Evolutionary conservation across 2,329 filamentous ascomycete genomes (phyloP), one percentile per base, ranked within the genome.

Genomic region (Fusarium oxysporum): DNA sequence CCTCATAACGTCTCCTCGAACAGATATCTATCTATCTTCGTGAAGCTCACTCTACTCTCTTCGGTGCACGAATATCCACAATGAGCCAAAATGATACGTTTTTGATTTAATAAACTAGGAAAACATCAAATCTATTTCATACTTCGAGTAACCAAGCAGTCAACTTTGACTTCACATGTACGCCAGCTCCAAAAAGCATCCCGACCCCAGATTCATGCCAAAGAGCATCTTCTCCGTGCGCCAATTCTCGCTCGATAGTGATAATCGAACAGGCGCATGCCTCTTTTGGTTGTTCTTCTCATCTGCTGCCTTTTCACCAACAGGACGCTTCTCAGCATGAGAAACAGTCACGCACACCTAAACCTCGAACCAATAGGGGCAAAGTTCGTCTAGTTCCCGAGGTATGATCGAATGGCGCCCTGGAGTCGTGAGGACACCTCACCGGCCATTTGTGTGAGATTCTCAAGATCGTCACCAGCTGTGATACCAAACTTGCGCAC

Each of bases 401-500:
- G 84, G 80, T 92, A 92, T 76, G 85, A 87, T 73, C 90, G 86
- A 76, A 92, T 90, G 53, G 90, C 87, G 79, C 93, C 94, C 85
- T 98, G 95, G 79, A 98, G 86, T 82, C 91, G 92, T 51, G 88
- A 90, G 19, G 95, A 95, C 45, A 95, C 96, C 78, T 98, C 95
- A 35, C 96, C 96, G 8, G 98, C 85, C 71, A 94, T 88, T 76
- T 91, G 90, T 30, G 92, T 92, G 76, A 98, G 83, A 82, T 97
- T 97, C 82, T 99, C 96, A 62, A 99, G 84, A 82, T 99, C 96
- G 80, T 99, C 96, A 63, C 95, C 95, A 30, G 96, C 96, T 8
- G 96, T 98, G 76, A 98, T 93, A 55, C 96, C 96, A 80, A 98
- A 98, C 80, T 93, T 95, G 79, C 96, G 91, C 37, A 98, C 92